Conservation (phyloP, 2,329 filamentous ascomycete genomes). For the Paraphaeosphaeria minitans region DNA sequence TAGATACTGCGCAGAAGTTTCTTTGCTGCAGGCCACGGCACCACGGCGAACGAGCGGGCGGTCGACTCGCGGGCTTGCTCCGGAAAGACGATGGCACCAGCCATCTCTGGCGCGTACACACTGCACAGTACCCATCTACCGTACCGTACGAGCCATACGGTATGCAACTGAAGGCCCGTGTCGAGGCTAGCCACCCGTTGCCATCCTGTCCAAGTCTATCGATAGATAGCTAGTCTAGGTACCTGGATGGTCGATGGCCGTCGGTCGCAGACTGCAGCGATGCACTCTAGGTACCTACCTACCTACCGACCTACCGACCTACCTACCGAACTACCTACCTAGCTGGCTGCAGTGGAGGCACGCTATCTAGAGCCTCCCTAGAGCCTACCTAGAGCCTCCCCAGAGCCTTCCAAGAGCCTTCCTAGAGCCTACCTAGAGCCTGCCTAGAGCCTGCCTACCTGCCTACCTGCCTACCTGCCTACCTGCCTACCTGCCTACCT, state of each 20-base stretch:
- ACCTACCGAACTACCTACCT: too few relatives aligned
- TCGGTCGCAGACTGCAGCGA: not conserved
- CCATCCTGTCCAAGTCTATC: not conserved
- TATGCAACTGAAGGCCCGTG: conserved; percentile 1
- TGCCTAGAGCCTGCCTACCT: too few relatives aligned
- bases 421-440: too few relatives aligned
- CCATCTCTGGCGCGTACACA: not conserved
- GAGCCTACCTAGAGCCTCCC: too few relatives aligned
- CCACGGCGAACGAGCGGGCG: not conserved
- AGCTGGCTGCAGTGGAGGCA: not conserved
- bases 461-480: too few relatives aligned
- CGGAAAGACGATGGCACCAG: not conserved
- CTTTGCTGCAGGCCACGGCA: not conserved
- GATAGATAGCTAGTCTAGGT: not conserved
- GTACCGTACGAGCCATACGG: too few relatives aligned
- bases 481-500: too few relatives aligned
- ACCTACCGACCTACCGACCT: too few relatives aligned
- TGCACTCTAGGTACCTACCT: too few relatives aligned
- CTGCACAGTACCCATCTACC: too few relatives aligned
- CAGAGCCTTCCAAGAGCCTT: too few relatives aligned
- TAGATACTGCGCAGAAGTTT: not conserved
- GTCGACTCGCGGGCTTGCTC: not conserved
- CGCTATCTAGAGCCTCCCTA: too few relatives aligned
- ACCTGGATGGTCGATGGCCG: not conserved
- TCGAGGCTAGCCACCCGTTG: conserved; percentile 7